Percentiles rank a stretch among this genome's conserved stretches.
phyloP scores from a whole-genome alignment of 306 rosid genomes.

The Cicer judaicum region DNA sequence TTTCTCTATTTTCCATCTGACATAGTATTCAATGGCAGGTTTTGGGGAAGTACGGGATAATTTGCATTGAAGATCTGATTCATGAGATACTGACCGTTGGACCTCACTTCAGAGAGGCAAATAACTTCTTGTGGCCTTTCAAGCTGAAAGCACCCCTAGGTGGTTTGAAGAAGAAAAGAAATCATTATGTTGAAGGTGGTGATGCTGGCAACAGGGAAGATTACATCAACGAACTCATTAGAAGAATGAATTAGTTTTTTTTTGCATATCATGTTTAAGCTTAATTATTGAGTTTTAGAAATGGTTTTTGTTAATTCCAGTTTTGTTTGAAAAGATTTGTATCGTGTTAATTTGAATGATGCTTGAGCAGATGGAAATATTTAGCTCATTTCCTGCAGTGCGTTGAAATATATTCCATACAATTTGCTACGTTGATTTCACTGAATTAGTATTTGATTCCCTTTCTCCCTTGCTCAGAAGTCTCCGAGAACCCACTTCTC shows the following conservation, averaged over 20 bases:
- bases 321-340: conserved; percentile 15
- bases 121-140: conserved; percentile 84
- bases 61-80: conserved; percentile 77
- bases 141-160: conserved; percentile 82
- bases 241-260: conserved; percentile 75
- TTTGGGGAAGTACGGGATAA: conserved; percentile 73
- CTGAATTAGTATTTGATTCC: no score
- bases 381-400: conserved; percentile 15
- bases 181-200: conserved; percentile 85
- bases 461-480: no score
- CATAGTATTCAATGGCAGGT: conserved; percentile 47
- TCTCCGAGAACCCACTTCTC: no score
- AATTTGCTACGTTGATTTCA: not conserved
- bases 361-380: not conserved
- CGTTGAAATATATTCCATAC: not conserved
- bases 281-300: conserved; percentile 7
- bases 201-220: conserved; percentile 79
- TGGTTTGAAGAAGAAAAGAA: conserved; percentile 79
- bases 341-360: conserved; percentile 17
- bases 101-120: conserved; percentile 84
- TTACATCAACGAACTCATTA: conserved; percentile 73
- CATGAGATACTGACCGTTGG: conserved; percentile 79
- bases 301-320: conserved; percentile 10
- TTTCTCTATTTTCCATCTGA: not conserved
- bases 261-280: not conserved